Conservation (phyloP, 306 rosid species). For the Medicago lupulina region DNA sequence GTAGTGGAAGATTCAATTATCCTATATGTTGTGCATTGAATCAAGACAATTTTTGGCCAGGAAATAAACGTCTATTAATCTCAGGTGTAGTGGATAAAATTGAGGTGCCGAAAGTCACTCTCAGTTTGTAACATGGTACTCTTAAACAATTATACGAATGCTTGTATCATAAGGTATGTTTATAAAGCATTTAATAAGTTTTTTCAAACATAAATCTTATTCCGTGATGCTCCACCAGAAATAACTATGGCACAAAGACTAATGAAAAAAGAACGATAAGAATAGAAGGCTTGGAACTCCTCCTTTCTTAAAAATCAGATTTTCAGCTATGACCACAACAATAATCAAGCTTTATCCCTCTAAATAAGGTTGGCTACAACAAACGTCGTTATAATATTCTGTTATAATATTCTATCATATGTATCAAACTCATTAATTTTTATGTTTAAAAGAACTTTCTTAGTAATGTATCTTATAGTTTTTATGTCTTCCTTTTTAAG, state of each 20-base stretch:
- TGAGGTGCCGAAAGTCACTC: not conserved
- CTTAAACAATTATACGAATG: not conserved
- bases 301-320: no score
- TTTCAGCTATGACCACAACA: no score
- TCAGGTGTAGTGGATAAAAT: not conserved
- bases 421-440: no score
- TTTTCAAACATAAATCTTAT: not conserved
- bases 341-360: no score
- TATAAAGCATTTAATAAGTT: not conserved
- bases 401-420: no score
- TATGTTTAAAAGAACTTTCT: no score
- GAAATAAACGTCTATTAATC: not conserved
- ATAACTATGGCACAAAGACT: not conserved
- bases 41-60: not conserved
- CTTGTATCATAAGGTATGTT: not conserved
- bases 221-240: not conserved
- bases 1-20: slow-evolving; percentile 13
- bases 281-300: no score
- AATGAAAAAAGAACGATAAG: no score
- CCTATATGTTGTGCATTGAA: not conserved
- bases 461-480: no score
- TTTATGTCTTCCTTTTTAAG: no score
- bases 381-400: no score
- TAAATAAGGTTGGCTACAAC: no score
- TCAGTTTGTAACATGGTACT: not conserved